Conservation (phyloP, 768 basidiomycete species). For the Baorangia bicolor region DNA sequence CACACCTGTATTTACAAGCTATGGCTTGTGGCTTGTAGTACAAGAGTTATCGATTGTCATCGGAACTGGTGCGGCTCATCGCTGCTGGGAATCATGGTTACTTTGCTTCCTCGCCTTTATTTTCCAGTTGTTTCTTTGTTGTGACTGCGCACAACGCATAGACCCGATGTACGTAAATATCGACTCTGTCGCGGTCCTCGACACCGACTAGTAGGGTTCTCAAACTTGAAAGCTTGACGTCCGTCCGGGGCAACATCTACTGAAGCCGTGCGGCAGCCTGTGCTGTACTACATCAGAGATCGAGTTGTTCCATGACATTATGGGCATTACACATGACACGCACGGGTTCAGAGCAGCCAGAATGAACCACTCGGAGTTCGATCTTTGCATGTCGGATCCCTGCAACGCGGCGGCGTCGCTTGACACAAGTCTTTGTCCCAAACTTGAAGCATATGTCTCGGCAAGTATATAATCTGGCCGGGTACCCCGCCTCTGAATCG, state of each 20-base stretch:
- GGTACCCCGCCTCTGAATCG: neutral
- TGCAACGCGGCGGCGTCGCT: neutral
- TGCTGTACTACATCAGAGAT: neutral
- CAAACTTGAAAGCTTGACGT: too few species aligned
- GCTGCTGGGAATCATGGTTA: neutral
- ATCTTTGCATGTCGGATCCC: neutral
- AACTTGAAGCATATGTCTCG: neutral
- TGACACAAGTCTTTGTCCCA: conserved; percentile 6
- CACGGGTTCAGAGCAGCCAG: neutral
- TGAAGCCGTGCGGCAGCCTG: too few species aligned
- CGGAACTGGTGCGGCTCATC: neutral
- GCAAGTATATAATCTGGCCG: neutral
- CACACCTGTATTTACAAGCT: neutral
- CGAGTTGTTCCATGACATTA: neutral
- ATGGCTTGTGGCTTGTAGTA: neutral
- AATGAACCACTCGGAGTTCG: conserved; percentile 3
- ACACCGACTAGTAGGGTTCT: neutral
- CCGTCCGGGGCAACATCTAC: neutral
- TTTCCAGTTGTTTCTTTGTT: neutral
- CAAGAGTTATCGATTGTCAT: neutral
- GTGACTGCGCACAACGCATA: neutral
- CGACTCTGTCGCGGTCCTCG: neutral
- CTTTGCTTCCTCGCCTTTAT: neutral
- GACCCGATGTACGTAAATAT: neutral
- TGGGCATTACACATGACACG: neutral